phyloP scores from a whole-genome alignment of 1,139 yeast genomes.

The Geotrichum macrosporum region DNA sequence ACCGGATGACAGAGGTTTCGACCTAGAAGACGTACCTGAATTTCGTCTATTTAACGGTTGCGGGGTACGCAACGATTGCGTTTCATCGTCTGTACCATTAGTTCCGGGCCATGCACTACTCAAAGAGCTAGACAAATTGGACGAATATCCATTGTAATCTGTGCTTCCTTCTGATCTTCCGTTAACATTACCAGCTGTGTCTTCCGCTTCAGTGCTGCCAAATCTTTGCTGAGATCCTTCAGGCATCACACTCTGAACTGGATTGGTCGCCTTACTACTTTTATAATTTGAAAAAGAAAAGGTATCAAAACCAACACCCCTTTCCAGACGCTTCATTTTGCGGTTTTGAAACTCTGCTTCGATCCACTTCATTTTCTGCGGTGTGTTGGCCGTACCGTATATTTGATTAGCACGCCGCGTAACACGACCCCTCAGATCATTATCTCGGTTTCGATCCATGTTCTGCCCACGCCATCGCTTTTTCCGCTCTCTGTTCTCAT shows the following conservation, averaged over 20 bases:
- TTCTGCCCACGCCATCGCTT: constrained; percentile 88
- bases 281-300: constrained; percentile 7
- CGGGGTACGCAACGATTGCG: constrained; percentile 1
- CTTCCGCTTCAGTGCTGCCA: constrained; percentile 14
- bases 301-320: constrained; percentile 22
- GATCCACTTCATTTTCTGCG: constrained; percentile 66
- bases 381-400: constrained; percentile 60
- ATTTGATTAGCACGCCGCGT: constrained; percentile 62
- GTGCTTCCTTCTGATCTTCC: constrained; percentile 6
- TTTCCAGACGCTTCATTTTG: constrained; percentile 52
- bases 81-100: not conserved
- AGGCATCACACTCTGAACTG: constrained; percentile 21
- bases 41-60: not conserved
- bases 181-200: not conserved
- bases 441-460: constrained; percentile 76
- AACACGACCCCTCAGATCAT: constrained; percentile 76
- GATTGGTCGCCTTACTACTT: constrained; percentile 5
- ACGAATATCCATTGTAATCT: constrained; percentile 2
- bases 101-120: not conserved
- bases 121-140: not conserved
- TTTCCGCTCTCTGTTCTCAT: constrained; percentile 80
- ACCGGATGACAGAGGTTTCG: constrained; percentile 8
- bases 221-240: constrained; percentile 20
- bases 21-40: constrained; percentile 2
- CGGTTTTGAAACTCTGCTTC: constrained; percentile 67